Percentiles rank a stretch among this genome's conserved stretches.
phyloP scores from a whole-genome alignment of 1,284 basidiomycete species.

The Coniophora puteana region DNA sequence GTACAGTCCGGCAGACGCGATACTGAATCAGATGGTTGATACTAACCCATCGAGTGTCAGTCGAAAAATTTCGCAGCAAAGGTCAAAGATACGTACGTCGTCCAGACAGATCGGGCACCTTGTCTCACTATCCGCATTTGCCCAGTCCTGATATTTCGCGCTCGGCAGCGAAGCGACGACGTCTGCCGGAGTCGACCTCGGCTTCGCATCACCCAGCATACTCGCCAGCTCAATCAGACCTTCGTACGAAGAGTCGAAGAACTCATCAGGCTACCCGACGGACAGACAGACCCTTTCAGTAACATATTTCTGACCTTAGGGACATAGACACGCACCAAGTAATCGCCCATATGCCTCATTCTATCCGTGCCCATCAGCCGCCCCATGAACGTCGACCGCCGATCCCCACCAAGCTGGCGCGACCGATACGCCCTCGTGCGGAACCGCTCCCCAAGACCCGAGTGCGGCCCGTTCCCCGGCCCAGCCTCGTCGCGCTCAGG shows the following conservation, averaged over 20 bases:
- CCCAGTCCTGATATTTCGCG: constrained; percentile 65
- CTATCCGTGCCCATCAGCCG: constrained; percentile 1
- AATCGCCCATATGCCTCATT: constrained; percentile 49
- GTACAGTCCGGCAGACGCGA: constrained; percentile 63
- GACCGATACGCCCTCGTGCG: constrained; percentile 7
- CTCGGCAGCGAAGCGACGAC: constrained; percentile 55
- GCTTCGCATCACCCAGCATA: constrained; percentile 60
- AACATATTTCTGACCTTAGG: not conserved
- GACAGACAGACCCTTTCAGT: constrained; percentile 1
- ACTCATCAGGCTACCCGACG: constrained; percentile 55
- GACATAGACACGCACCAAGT: constrained; percentile 42
- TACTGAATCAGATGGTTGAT: constrained; percentile 50
- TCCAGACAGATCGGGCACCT: constrained; percentile 78
- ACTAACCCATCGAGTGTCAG: constrained; percentile 39
- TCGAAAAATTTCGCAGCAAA: not conserved
- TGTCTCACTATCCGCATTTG: constrained; percentile 54
- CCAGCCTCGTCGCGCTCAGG: constrained; percentile 20
- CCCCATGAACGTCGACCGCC: too few species aligned
- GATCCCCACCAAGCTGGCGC: too few species aligned
- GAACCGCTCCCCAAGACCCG: constrained; percentile 7
- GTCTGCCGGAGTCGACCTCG: constrained; percentile 55
- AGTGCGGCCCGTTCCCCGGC: constrained; percentile 19
- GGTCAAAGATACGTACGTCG: constrained; percentile 49
- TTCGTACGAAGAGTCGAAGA: constrained; percentile 72
- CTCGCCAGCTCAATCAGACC: constrained; percentile 53